phyloP scores from a whole-genome alignment of 192 early-diverging fungal species.

The Coemansia sp. region DNA sequence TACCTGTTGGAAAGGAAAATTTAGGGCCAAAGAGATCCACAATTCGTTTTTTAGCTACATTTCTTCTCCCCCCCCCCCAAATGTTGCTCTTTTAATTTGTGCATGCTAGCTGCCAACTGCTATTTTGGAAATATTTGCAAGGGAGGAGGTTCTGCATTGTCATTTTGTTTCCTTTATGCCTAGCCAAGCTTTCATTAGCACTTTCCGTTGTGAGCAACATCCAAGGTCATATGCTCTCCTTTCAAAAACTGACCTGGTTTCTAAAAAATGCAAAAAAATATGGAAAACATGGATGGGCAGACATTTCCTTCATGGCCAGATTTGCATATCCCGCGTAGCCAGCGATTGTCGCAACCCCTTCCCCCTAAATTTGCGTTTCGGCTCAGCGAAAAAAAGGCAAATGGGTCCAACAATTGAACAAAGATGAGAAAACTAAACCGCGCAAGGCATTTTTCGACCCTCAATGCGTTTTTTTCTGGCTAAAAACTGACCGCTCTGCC shows the following conservation, averaged over 20 bases:
- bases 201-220: not conserved
- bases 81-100: constrained; percentile 1
- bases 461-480: not conserved
- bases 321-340: not conserved
- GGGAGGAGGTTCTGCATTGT: not conserved
- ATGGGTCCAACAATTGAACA: not conserved
- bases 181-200: no score
- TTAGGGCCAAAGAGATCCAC: not conserved
- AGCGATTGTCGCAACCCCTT: not conserved
- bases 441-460: not conserved
- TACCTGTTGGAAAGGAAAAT: not conserved
- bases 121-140: not conserved
- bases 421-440: not conserved
- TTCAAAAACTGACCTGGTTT: not conserved
- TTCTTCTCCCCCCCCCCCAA: not conserved
- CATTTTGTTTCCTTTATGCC: not conserved
- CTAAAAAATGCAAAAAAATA: not conserved
- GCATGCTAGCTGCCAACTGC: not conserved
- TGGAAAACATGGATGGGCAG: not conserved
- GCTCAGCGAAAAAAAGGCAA: not conserved
- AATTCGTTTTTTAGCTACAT: not conserved
- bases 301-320: not conserved
- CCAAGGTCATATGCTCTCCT: not conserved
- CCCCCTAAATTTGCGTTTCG: not conserved
- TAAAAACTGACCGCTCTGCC: not conserved